Conservation (phyloP, 78 protist genomes). For the Protostelium mycophagum region DNA sequence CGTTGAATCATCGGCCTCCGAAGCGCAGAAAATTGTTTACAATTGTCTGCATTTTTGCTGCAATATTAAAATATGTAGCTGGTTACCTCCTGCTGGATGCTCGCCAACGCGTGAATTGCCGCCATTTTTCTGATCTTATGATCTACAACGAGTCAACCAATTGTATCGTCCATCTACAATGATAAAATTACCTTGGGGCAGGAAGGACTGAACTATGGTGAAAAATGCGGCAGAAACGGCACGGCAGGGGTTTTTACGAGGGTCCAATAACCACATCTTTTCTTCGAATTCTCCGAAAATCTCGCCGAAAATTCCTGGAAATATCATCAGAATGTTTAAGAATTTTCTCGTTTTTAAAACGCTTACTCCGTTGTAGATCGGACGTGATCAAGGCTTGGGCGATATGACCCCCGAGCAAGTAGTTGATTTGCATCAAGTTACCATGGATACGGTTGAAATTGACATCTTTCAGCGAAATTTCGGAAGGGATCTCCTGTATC, state of each 20-base stretch:
- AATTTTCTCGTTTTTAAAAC: too few species aligned
- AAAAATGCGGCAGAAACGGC: neutral
- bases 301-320: neutral
- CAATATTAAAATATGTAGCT: neutral
- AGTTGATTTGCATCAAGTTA: conserved; percentile 30
- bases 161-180: neutral
- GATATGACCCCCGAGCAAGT: conserved; percentile 28
- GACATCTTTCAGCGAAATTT: neutral
- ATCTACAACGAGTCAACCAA: neutral
- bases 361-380: neutral
- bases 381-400: neutral
- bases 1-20: too few species aligned
- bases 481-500: neutral
- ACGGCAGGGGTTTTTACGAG: neutral
- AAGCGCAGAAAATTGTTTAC: too few species aligned
- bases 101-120: neutral
- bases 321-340: neutral
- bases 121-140: neutral
- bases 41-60: too few species aligned
- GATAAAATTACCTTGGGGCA: neutral
- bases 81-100: neutral
- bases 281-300: neutral
- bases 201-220: neutral
- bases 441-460: conserved; percentile 36
- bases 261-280: neutral